These are phyloP conservation scores for Marchantia polymorpha DNA, from an alignment of 225 moss, liverwort and hornwort species.

Conservation along the genomic window DNA sequence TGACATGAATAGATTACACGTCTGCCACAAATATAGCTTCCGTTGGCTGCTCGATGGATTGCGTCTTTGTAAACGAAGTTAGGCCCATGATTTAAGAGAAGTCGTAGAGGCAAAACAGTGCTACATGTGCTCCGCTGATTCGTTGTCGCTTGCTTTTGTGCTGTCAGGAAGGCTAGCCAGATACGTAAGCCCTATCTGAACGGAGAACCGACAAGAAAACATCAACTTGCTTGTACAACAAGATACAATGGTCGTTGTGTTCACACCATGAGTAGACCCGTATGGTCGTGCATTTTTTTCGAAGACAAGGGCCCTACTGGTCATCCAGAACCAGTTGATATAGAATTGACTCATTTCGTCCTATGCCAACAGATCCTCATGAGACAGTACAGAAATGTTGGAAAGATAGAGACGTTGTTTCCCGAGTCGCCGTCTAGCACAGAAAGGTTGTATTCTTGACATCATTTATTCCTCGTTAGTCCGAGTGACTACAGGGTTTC, in stretches of 20 bases:
- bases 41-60: neutral
- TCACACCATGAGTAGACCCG: neutral
- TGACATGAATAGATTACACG: too few species aligned
- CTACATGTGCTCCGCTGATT: neutral
- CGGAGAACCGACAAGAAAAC: neutral
- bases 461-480: constrained; percentile 13
- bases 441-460: neutral
- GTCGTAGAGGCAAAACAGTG: neutral
- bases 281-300: neutral
- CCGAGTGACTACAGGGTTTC: neutral
- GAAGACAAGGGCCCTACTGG: neutral
- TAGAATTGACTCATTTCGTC: constrained; percentile 6
- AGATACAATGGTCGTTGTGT: neutral
- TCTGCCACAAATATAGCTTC: neutral
- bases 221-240: neutral
- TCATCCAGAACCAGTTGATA: neutral
- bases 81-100: too few species aligned
- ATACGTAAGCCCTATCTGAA: constrained; percentile 25
- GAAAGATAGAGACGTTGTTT: constrained; percentile 7
- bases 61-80: neutral
- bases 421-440: neutral
- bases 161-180: constrained; percentile 22
- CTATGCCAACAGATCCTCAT: neutral
- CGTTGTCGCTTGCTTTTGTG: neutral
- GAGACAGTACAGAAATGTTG: neutral